Conservation (phyloP, 2,329 filamentous ascomycete species). For the Gremmenia infestans region DNA sequence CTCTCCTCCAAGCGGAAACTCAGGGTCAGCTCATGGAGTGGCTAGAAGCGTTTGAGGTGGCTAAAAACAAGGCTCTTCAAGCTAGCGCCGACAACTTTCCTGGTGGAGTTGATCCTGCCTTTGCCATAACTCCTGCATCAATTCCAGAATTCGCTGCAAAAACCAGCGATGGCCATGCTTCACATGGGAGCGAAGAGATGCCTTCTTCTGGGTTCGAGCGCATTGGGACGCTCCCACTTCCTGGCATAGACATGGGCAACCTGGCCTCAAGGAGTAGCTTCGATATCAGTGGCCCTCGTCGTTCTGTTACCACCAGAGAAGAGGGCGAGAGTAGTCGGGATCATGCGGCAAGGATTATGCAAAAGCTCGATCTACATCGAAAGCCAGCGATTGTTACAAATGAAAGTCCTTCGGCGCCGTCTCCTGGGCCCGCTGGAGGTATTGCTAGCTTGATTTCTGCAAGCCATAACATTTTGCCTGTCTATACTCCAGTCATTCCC, state of each 20-base stretch:
- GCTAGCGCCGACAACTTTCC: constrained; percentile 51
- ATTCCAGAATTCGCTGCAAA: constrained; percentile 89
- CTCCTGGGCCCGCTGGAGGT: constrained; percentile 49
- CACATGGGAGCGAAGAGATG: constrained; percentile 43
- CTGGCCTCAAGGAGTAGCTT: constrained; percentile 60
- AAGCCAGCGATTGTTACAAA: constrained; percentile 55
- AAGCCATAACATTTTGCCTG: constrained; percentile 72
- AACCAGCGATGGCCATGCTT: constrained; percentile 58
- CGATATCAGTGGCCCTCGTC: constrained; percentile 50
- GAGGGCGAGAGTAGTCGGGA: constrained; percentile 74
- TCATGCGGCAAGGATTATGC: constrained; percentile 83
- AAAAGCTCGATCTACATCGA: constrained; percentile 84
- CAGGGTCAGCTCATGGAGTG: constrained; percentile 90
- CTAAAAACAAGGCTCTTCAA: constrained; percentile 88
- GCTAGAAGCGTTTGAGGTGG: constrained; percentile 88
- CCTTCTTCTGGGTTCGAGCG: constrained; percentile 47
- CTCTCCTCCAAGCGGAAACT: constrained; percentile 88
- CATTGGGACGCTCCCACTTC: constrained; percentile 59
- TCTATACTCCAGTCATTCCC: constrained; percentile 42
- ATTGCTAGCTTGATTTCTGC: constrained; percentile 83
- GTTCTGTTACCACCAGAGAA: constrained; percentile 55
- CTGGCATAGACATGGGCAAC: constrained; percentile 48
- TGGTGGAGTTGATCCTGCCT: constrained; percentile 65
- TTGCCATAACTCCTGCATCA: constrained; percentile 83
- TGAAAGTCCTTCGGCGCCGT: constrained; percentile 34